Conservation (phyloP, 768 basidiomycete genomes). For the Pisolithus tinctorius region DNA sequence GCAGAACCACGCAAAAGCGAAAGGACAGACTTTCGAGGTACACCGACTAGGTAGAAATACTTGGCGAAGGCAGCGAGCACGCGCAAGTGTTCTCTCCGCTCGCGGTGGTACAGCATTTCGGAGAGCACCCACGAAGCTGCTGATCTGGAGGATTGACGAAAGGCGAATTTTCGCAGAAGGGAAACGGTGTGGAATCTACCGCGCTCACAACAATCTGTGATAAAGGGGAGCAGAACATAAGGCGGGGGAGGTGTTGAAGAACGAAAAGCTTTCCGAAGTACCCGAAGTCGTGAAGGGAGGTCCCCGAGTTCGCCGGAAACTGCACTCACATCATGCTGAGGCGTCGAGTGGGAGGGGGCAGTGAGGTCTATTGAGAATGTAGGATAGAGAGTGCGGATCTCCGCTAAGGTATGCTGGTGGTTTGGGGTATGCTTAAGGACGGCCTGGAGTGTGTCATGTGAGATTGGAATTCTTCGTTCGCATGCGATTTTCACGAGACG, state of each 20-base stretch:
- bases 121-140: conserved; percentile 21
- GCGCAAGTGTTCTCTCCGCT: conserved; percentile 9
- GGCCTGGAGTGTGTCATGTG: conserved; percentile 30
- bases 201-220: conserved; percentile 17
- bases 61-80: conserved; percentile 38
- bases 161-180: conserved; percentile 16
- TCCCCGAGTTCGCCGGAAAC: conserved; percentile 3
- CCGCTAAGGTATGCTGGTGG: conserved; percentile 1
- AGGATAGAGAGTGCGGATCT: conserved; percentile 10
- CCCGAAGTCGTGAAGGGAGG: conserved; percentile 17
- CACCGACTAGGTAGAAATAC: conserved; percentile 45
- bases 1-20: conserved; percentile 10
- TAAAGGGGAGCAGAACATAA: conserved; percentile 11
- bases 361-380: conserved; percentile 2
- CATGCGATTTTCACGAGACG: conserved; percentile 34
- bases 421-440: conserved; percentile 22
- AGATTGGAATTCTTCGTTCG: conserved; percentile 24
- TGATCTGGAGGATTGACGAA: conserved; percentile 18
- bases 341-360: not conserved
- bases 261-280: conserved; percentile 18
- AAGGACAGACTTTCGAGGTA: conserved; percentile 35
- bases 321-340: not conserved
- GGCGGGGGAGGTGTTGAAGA: conserved; percentile 18
- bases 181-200: conserved; percentile 13
- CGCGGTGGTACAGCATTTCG: conserved; percentile 24